Evolutionary conservation across 179 eudicot genomes (phyloP).

Genomic region (Amaranthus tricolor): DNA sequence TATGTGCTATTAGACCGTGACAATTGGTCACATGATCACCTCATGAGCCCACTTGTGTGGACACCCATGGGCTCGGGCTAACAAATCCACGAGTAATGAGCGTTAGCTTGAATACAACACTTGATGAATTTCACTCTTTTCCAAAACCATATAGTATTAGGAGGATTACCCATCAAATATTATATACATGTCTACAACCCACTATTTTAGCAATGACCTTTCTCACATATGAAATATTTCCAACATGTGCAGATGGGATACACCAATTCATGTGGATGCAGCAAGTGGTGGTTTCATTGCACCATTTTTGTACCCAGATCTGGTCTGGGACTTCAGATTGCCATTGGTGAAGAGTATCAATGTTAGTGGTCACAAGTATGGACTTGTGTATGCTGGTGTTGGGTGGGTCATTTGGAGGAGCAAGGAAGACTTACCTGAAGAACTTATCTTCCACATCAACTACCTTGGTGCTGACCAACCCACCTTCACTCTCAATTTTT

Average conservation of each 20-base stretch:
- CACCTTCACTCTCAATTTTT: slow-evolving; percentile 81
- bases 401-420: slow-evolving; percentile 81
- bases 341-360: slow-evolving; percentile 82
- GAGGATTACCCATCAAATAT: too few species aligned
- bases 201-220: too few species aligned
- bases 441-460: slow-evolving; percentile 81
- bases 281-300: slow-evolving; percentile 92
- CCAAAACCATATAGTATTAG: too few species aligned
- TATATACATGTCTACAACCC: too few species aligned
- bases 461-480: slow-evolving; percentile 91
- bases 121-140: too few species aligned
- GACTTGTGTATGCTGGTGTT: slow-evolving; percentile 80
- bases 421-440: slow-evolving; percentile 76
- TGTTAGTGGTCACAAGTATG: slow-evolving; percentile 85
- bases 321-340: slow-evolving; percentile 75
- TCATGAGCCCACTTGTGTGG: too few species aligned
- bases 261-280: slow-evolving; percentile 88
- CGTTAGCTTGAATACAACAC: too few species aligned
- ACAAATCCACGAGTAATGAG: too few species aligned
- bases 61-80: too few species aligned
- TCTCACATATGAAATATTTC: too few species aligned
- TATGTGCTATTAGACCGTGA: too few species aligned
- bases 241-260: slow-evolving; percentile 51
- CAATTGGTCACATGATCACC: too few species aligned
- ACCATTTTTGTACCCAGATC: slow-evolving; percentile 69